Evolutionary conservation across 768 basidiomycete genomes (phyloP).

Genomic region (Lactarius hengduanensis): DNA sequence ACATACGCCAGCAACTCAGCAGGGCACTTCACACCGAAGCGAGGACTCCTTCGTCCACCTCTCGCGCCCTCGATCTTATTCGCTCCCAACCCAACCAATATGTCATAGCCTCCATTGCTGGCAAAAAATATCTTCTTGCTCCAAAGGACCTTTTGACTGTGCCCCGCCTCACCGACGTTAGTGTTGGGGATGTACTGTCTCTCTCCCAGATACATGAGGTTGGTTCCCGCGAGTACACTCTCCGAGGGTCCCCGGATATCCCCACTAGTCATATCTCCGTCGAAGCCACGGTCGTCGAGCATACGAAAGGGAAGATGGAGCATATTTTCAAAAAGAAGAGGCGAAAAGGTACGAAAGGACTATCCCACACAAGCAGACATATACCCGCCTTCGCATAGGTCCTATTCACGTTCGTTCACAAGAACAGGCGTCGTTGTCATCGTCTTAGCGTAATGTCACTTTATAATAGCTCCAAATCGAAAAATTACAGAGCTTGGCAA

Average conservation of each 20-base stretch:
- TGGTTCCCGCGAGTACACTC: constrained; percentile 91
- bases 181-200: constrained; percentile 79
- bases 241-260: constrained; percentile 75
- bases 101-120: constrained; percentile 83
- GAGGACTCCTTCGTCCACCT: constrained; percentile 33
- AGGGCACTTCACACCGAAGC: constrained; percentile 39
- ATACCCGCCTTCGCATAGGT: constrained; percentile 92
- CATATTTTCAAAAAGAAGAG: constrained; percentile 94
- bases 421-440: constrained; percentile 31
- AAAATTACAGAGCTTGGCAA: constrained; percentile 2
- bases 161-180: constrained; percentile 80
- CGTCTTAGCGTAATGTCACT: constrained; percentile 33
- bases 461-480: constrained; percentile 9
- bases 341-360: constrained; percentile 96
- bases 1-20: constrained; percentile 28
- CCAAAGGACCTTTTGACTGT: constrained; percentile 92
- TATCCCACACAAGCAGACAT: constrained; percentile 90
- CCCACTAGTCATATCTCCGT: constrained; percentile 66
- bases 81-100: constrained; percentile 92
- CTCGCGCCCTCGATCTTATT: constrained; percentile 73
- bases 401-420: constrained; percentile 54
- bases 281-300: constrained; percentile 91
- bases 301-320: constrained; percentile 94
- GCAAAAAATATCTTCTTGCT: constrained; percentile 85
- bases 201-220: constrained; percentile 91